Base-by-base conservation (phyloP, 2,329 filamentous ascomycete species). In the Mollisiaceae sp. region DNA sequence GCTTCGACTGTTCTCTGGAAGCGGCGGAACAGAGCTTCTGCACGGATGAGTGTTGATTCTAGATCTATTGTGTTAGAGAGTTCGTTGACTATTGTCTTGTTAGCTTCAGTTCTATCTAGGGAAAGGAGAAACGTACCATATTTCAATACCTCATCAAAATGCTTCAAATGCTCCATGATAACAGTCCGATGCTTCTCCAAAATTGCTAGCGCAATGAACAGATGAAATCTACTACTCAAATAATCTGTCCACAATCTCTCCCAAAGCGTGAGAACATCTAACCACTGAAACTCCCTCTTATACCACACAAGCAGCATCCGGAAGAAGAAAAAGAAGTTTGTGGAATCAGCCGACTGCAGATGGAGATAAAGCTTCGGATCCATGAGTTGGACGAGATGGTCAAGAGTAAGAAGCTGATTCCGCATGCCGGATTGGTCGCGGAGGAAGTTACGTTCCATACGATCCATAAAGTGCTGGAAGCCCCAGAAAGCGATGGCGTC, bases 281-380 rank as follows among this genome's bases (percentile, higher is more conserved):
- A 78, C 92, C 94, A 99, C 71, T 88, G 86, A 73, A 99, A 99
- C 78, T 99, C 95, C 57, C 95, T 90, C 82, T 99, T 99, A 79
- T 95, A 99, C 95, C 95, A 99, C 11, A 99, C 95, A 1, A 99
- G 84, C 39, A 99, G 84, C 95, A 98, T 98, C 66, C 95, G 91
- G 86, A 98, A 99, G 83, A 99, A 98, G 82, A 99, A 99, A 80
- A 99, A 99, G 79, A 99, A 99, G 78, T 99, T 99, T 27, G 95
- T 99, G 74, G 91, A 96, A 74, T 99, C 96, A 22, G 94, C 92
- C 18, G 86, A 89, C 77, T 97, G 88, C 0, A 99, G 86, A 73
- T 99, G 95, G 1, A 91, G 84, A 79, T 97, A 98, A 8, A 99
- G 87, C 76, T 93, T 91, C 0, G 96, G 95, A 71, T 99, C 95